These are phyloP conservation scores for Gossypium mustelinum DNA, from an alignment of 345 rosid genomes.

Conservation along the genomic window DNA sequence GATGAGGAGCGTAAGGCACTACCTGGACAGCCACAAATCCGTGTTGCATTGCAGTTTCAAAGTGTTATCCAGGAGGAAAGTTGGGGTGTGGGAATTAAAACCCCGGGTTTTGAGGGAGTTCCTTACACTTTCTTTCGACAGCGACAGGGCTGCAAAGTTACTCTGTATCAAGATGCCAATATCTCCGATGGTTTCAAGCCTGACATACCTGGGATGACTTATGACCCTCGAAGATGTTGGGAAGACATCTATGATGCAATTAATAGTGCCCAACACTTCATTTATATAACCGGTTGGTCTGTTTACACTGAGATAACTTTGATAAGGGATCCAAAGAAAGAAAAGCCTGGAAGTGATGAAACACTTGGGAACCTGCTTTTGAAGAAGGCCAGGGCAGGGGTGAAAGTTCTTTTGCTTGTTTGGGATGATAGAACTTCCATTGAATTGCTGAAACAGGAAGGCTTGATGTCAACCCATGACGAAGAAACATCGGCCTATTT, in stretches of 20 bases:
- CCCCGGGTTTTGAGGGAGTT: constrained; percentile 38
- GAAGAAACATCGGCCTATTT: constrained; percentile 53
- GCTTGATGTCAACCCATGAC: constrained; percentile 80
- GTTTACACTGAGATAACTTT: constrained; percentile 47
- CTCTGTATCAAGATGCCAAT: constrained; percentile 85
- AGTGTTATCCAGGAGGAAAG: constrained; percentile 25
- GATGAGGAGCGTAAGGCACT: constrained; percentile 36
- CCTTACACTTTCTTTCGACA: constrained; percentile 55
- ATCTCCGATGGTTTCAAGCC: constrained; percentile 27
- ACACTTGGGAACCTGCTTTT: constrained; percentile 56
- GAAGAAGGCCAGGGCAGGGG: constrained; percentile 58
- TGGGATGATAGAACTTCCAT: constrained; percentile 83
- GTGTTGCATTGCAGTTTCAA: constrained; percentile 41
- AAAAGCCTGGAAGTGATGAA: constrained; percentile 24
- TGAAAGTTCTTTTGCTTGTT: constrained; percentile 61
- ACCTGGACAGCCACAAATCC: constrained; percentile 42
- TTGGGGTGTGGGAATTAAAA: constrained; percentile 63
- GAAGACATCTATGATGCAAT: constrained; percentile 76
- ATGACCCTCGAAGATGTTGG: constrained; percentile 60
- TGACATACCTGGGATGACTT: constrained; percentile 13
- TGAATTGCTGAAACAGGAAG: constrained; percentile 37
- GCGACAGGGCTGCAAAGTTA: constrained; percentile 55
- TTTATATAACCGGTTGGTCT: constrained; percentile 86
- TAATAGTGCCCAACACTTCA: constrained; percentile 45
- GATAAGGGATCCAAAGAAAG: constrained; percentile 48